Percentiles rank a stretch among this genome's conserved stretches.
Evolutionary conservation across 345 rosid genomes (phyloP).

Genomic region (Ceriops tagal): DNA sequence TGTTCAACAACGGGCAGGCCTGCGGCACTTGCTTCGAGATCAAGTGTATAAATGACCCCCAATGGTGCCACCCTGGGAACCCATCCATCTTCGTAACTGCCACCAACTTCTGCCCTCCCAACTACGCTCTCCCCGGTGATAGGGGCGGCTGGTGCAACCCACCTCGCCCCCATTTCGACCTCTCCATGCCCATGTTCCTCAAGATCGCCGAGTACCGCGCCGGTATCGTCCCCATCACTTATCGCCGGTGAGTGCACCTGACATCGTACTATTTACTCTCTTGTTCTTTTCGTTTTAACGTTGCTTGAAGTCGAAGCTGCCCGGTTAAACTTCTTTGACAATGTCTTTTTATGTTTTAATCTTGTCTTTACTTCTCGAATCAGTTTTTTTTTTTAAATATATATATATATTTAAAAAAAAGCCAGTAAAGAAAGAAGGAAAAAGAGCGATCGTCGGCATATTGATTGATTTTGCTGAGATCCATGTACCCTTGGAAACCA

Average conservation of each 20-base stretch:
- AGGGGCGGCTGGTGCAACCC: slow-evolving; percentile 99
- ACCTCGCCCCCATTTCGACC: slow-evolving; percentile 93
- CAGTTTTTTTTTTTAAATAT: no score
- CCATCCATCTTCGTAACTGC: slow-evolving; percentile 82
- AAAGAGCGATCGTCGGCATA: no score
- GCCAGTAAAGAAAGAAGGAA: no score
- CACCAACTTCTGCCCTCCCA: slow-evolving; percentile 96
- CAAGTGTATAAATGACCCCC: slow-evolving; percentile 66
- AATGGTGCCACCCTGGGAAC: slow-evolving; percentile 77
- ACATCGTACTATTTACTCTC: neutral
- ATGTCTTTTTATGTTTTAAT: no score
- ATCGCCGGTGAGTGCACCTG: slow-evolving; percentile 50
- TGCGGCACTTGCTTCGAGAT: slow-evolving; percentile 95
- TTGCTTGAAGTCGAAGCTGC: no score
- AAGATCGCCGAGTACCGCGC: slow-evolving; percentile 84
- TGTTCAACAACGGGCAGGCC: slow-evolving; percentile 84
- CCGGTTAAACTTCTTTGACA: no score
- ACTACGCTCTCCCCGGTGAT: slow-evolving; percentile 73
- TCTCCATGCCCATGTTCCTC: slow-evolving; percentile 99
- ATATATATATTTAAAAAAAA: no score
- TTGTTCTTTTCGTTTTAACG: neutral
- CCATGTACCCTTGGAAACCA: neutral
- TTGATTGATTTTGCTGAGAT: no score
- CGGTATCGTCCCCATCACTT: slow-evolving; percentile 91
- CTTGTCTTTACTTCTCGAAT: no score